Evolutionary conservation across 345 rosid genomes (phyloP), one percentile per base, ranked within the genome.

Genomic region (Hibiscus mutabilis): DNA sequence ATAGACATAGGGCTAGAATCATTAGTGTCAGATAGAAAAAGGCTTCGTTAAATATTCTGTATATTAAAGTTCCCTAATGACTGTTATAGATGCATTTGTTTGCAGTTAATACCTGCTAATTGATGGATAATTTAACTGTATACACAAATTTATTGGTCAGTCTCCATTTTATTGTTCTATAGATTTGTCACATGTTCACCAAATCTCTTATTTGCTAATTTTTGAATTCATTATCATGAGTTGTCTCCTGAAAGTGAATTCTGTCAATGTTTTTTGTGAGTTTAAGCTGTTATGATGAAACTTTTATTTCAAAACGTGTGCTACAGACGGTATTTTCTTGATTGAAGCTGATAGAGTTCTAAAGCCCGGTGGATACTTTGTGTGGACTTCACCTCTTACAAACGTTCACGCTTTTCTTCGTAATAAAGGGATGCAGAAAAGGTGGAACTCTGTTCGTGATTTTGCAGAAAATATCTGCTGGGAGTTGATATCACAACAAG

Each of bases 301-400:
- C 19, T 60, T 19, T 33, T 33, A 59, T 16, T 12, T n/a, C 56
- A 6, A 74, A 58, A 44, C 61, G 57, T 78, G 56, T 70, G 53
- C 31, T 76, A 51, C 87, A 96, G 99, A 88, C 69, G 99, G 99
- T 6, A 79, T 86, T 79, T 84, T 81, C 77, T 83, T 96, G 76
- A 76, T 96, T 22, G 99, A 96, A 83, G 83, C 79, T 18, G 98
- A 96, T 81, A 89, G 99, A 79, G 91, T 96, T 75, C 81, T 96
- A 65, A 92, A 83, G 83, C 98, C 99, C 0, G 97, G 99, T 75
- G 99, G 99, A 62, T 96, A 89, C 76, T 92, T 96, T 85, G 99
- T 92, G 56, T 96, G 99, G 99, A 96, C 97, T 71, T 91, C 98
- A 19, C 97, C 98, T 6, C 87, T 91, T 60, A 89, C 91, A 65